Evolutionary conservation across 768 basidiomycete genomes (phyloP).

Genomic region (Postia placenta): DNA sequence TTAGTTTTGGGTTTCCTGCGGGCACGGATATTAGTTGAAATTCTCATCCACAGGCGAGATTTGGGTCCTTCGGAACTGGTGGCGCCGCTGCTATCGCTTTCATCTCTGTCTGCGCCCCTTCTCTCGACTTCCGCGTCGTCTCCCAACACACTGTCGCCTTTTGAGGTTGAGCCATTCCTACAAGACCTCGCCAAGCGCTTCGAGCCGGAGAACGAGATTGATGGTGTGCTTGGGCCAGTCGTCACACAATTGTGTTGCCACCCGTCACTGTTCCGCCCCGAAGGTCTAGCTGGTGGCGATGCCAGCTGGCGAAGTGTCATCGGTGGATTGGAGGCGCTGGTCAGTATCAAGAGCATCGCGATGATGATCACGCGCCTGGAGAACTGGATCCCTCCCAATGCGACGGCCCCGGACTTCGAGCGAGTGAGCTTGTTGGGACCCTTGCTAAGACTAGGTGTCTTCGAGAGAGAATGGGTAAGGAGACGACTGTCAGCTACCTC

Average conservation of each 20-base stretch:
- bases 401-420: slow-evolving; percentile 60
- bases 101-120: slow-evolving; percentile 62
- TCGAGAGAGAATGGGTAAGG: slow-evolving; percentile 84
- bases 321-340: slow-evolving; percentile 73
- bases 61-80: slow-evolving; percentile 79
- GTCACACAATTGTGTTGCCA: slow-evolving; percentile 58
- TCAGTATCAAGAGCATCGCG: slow-evolving; percentile 80
- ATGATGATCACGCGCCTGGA: slow-evolving; percentile 69
- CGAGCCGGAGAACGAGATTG: slow-evolving; percentile 72
- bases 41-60: slow-evolving; percentile 40
- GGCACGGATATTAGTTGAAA: neutral
- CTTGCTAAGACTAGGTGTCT: slow-evolving; percentile 76
- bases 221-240: slow-evolving; percentile 73
- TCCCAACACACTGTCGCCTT: slow-evolving; percentile 47
- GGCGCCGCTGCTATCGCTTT: slow-evolving; percentile 71
- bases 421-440: slow-evolving; percentile 72
- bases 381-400: slow-evolving; percentile 63
- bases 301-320: slow-evolving; percentile 83
- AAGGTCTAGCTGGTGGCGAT: slow-evolving; percentile 69
- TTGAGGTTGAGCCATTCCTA: slow-evolving; percentile 75
- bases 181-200: slow-evolving; percentile 80
- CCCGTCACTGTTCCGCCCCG: slow-evolving; percentile 53
- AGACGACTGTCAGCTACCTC: slow-evolving; percentile 3
- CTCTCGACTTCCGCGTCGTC: slow-evolving; percentile 39
- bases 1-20: slow-evolving; percentile 31